A percentile compares a stretch with the other conserved stretches of the same genome.
These are phyloP conservation scores for Solanum chacoense DNA, from an alignment of 305 asterid genomes.

Conservation along the genomic window DNA sequence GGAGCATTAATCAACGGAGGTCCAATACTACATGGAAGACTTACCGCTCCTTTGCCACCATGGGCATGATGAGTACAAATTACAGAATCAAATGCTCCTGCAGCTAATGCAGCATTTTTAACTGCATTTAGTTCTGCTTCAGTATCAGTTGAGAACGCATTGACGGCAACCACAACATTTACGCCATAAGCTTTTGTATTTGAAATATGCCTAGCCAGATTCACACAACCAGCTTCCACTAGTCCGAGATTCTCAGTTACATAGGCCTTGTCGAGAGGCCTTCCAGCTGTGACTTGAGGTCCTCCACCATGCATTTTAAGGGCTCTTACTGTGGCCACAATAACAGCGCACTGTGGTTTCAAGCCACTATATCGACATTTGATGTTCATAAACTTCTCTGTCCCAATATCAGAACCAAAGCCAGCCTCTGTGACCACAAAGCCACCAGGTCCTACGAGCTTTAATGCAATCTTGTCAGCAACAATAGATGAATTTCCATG, in stretches of 20 bases:
- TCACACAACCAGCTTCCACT: conserved; percentile 90
- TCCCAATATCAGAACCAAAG: conserved; percentile 91
- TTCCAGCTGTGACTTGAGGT: conserved; percentile 87
- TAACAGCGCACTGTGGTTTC: conserved; percentile 87
- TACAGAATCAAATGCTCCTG: conserved; percentile 93
- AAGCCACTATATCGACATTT: conserved; percentile 90
- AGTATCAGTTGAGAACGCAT: conserved; percentile 81
- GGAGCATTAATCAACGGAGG: not conserved
- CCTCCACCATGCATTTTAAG: conserved; percentile 99
- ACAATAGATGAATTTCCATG: conserved; percentile 97
- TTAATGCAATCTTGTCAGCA: conserved; percentile 85
- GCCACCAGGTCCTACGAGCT: conserved; percentile 95
- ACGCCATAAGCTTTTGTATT: conserved; percentile 81
- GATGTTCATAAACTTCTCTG: conserved; percentile 93
- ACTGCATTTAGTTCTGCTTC: conserved; percentile 80
- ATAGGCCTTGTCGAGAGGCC: conserved; percentile 85
- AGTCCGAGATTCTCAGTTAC: conserved; percentile 76
- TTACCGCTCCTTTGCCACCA: conserved; percentile 98
- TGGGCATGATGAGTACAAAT: conserved; percentile 93
- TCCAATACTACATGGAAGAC: conserved; percentile 12
- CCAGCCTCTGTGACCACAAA: conserved; percentile 96
- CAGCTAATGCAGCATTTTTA: conserved; percentile 59
- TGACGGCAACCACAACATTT: conserved; percentile 92
- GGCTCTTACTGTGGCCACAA: conserved; percentile 91
- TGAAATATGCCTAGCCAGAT: conserved; percentile 65